Base-by-base conservation (phyloP, 2,329 filamentous ascomycete genomes). In the Ilyonectria robusta region DNA sequence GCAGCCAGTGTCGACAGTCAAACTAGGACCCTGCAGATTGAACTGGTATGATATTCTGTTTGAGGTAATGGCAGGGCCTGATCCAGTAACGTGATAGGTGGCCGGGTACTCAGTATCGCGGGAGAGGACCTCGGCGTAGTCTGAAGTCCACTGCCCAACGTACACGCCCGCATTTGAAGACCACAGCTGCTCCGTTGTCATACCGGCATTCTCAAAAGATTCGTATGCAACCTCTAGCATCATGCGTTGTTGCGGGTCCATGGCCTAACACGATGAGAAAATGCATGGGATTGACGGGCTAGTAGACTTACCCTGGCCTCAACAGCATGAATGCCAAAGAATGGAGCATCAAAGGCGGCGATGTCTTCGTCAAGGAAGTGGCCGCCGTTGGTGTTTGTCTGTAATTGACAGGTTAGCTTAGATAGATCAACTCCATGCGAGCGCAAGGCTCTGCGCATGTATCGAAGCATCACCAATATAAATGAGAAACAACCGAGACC, bases 1-100 rank as follows among this genome's bases (percentile, higher is more conserved):
- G 69, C 86, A 88, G 1, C 83, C 86, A 0, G 86, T 88, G 64
- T 87, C 84, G 7, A 87, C 76, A 0, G 84, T 85, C 71, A 85
- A 76, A 33, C 82, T 84, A 0, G 85, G 83, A 0, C 85, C 85
- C 10, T 72, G 72, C 44, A 87, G 80, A 67, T 87, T 80, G 70
- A 83, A 86, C 56, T 81, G 82, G 72, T 86, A 85, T 0, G 82
- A 85, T 13, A 87, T 73, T n/a, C 84, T 78, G 68, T 85, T 85
- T 0, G 83, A 78, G n/a, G 84, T 65, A 44, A 85, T 82, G 0
- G 81, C 80, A 7, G 80, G 75, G 3, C 81, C 81, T 33, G 78
- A 80, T 64, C 84, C 84, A 0, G 81, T 85, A 23, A 76, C 82
- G 62, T 85, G 83, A 63, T 85, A 84, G 79, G 84, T 84, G 31